phyloP scores from a whole-genome alignment of 345 rosid species.

The Salix brachista region DNA sequence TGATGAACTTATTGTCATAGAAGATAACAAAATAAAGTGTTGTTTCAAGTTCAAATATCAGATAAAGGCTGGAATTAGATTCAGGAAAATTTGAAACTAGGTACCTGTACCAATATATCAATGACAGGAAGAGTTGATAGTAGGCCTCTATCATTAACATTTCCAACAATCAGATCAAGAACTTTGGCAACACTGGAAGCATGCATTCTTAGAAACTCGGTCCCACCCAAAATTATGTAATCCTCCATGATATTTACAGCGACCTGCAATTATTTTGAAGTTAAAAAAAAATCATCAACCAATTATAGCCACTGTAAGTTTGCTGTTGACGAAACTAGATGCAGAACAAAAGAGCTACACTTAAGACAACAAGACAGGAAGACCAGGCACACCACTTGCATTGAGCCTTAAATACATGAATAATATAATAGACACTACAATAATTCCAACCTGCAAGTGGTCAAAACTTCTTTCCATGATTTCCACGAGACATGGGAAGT shows the following conservation, averaged over 20 bases:
- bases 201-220: constrained; percentile 71
- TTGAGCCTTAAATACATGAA: background rate
- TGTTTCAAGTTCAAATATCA: background rate
- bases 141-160: constrained; percentile 84
- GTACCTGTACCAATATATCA: constrained; percentile 85
- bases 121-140: constrained; percentile 77
- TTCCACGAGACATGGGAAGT: constrained; percentile 72
- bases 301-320: no score
- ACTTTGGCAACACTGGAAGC: constrained; percentile 79
- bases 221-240: constrained; percentile 75
- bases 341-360: no score
- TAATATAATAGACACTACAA: background rate
- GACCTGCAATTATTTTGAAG: constrained; percentile 49
- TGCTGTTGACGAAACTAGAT: no score
- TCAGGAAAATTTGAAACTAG: background rate
- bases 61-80: background rate
- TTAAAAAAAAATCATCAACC: background rate
- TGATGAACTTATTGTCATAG: background rate
- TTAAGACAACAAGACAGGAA: background rate
- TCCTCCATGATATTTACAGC: constrained; percentile 76
- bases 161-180: constrained; percentile 88
- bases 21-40: background rate
- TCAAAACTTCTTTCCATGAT: constrained; percentile 89
- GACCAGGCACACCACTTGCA: background rate
- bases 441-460: constrained; percentile 71